Evolutionary conservation across 768 basidiomycete species (phyloP).

Genomic region (Melanogaster broomeanus): DNA sequence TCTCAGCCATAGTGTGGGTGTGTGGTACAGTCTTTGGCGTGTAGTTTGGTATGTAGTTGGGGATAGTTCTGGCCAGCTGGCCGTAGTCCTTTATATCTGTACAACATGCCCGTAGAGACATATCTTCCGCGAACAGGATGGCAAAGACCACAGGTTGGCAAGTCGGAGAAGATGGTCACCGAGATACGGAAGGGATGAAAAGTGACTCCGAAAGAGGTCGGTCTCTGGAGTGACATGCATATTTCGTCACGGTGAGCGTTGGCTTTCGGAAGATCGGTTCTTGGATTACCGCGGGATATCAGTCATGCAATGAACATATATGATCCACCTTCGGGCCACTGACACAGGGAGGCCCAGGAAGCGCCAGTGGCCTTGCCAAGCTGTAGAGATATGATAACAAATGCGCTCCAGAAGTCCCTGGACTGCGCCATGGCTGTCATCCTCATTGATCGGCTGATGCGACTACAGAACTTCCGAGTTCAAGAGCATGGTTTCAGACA

Average conservation of each 20-base stretch:
- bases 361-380: constrained; percentile 10
- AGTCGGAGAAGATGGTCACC: constrained; percentile 1
- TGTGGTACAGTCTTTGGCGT: neutral
- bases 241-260: too few relatives aligned
- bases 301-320: neutral
- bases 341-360: constrained; percentile 8
- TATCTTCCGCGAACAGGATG: constrained; percentile 6
- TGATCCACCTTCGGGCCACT: constrained; percentile 5
- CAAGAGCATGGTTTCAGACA: too few relatives aligned
- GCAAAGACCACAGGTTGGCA: constrained; percentile 26
- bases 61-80: neutral
- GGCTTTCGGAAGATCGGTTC: neutral
- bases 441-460: neutral
- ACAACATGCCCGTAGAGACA: constrained; percentile 10
- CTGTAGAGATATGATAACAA: constrained; percentile 11
- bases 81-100: constrained; percentile 16
- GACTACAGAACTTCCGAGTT: neutral
- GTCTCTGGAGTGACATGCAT: neutral
- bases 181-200: neutral
- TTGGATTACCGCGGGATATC: neutral
- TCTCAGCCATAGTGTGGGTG: constrained; percentile 5
- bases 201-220: neutral
- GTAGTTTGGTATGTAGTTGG: neutral
- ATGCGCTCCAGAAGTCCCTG: neutral
- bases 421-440: neutral